Base-by-base conservation (phyloP, 148 eudicot genomes). In the Mesembryanthemum crystallinum region DNA sequence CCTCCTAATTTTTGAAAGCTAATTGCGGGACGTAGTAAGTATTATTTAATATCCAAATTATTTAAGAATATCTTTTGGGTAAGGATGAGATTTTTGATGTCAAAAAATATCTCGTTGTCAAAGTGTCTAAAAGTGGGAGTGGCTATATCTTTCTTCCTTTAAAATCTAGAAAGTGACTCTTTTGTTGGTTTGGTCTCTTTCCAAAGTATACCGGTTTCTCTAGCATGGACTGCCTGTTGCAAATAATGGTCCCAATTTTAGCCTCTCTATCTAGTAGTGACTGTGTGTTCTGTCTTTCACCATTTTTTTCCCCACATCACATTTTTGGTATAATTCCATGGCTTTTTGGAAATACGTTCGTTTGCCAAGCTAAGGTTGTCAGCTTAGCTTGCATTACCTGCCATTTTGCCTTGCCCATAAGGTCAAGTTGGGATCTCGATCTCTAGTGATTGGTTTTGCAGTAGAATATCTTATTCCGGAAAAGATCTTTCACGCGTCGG, bases 141-240 rank as follows among this genome's bases (percentile, higher is more conserved):
- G 35, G 17, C 18, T 5, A 6, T 64, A 49, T 25, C 60, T 65
- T 24, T 67, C 63, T 21, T 67, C 25, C 28, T 67, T 47, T 57
- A n/a, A 57, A 57, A 15, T 20, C 32, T 8, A 4, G 73, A 76
- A 49, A 14, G 15, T 18, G 73, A 76, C 79, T 18, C 30, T 20
- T 76, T 68, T 57, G 78, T 76, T 54, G 27, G 47, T 57, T 23
- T 57, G 32, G 66, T 57, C 27, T 17, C 1, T 39, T 76, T 57
- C 76, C 71, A 75, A 45, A 75, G 25, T 51, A 37, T 21, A 75
- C 71, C 71, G 74, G 29, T 45, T 45, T 64, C 24, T 32, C 30
- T 17, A 64, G 77, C 18, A 64, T 75, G 71, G 71, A 64, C 43
- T 75, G 63, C 51, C 70, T 51, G 14, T 37, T 33, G 1, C 28